phyloP scores from a whole-genome alignment of 352 stramenopile genomes.

The Lagenidium giganteum region DNA sequence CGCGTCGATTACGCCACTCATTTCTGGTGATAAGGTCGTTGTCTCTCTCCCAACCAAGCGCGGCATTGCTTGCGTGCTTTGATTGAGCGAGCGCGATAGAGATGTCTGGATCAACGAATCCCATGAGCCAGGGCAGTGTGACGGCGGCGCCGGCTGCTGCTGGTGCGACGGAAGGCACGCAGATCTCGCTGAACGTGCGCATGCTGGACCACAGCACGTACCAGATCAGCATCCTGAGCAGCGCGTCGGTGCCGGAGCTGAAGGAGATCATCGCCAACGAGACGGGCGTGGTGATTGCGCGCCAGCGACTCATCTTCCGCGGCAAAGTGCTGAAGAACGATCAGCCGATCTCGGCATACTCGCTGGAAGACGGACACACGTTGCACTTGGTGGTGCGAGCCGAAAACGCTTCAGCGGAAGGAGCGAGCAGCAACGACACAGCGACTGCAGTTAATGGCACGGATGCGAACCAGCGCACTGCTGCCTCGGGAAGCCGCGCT shows the following conservation, averaged over 20 bases:
- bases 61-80: too few species aligned
- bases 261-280: conserved; percentile 63
- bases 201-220: conserved; percentile 83
- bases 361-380: conserved; percentile 78
- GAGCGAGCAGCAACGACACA: neutral
- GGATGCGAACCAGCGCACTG: too few species aligned
- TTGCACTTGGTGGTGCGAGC: conserved; percentile 74
- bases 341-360: conserved; percentile 61
- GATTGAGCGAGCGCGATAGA: too few species aligned
- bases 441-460: neutral
- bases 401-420: conserved; percentile 9
- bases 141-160: too few species aligned
- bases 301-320: conserved; percentile 82
- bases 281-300: conserved; percentile 65
- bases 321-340: conserved; percentile 87
- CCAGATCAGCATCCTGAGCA: conserved; percentile 50
- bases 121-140: too few species aligned
- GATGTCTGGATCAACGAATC: too few species aligned
- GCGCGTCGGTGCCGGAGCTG: conserved; percentile 68
- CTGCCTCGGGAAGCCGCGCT: too few species aligned
- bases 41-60: too few species aligned
- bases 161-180: neutral
- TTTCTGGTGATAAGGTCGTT: too few species aligned
- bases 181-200: conserved; percentile 72
- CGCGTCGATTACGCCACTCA: too few species aligned